Evolutionary conservation across 2,329 filamentous ascomycete genomes (phyloP), one percentile per base, ranked within the genome.

Genomic region (Xylaria digitata): DNA sequence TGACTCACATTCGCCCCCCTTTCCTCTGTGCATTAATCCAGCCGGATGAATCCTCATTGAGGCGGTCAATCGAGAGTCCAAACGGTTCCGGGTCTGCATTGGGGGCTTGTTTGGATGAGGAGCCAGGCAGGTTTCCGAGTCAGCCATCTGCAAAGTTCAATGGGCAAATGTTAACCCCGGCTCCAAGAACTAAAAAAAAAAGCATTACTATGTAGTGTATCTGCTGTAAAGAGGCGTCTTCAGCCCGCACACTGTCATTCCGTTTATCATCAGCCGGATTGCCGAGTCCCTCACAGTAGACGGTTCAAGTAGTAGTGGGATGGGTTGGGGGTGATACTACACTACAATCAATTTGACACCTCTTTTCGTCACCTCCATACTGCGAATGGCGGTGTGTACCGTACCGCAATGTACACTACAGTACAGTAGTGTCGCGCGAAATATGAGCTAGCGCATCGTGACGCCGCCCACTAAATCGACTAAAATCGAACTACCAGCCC

Each of bases 291-390:
- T 55, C 58, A 42, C 6, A 17, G 30, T 23, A 49, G 54, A 42
- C 32, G 49, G 42, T n/a, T 43, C 23, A 52, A 32, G 43, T 57
- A 50, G 58, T 59, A 48, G 64, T 49, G 49, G 54, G 42, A 66
- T 66, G 63, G 63, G 58, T 68, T 59, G 62, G 53, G 61, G 58
- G 66, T 43, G 55, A 62, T 63, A 30, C 63, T 66, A 66, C 63
- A 63, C 49, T 66, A 42, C 53, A 63, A 66, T 66, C 59, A 59
- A 62, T 50, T 48, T 40, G 43, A 63, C 60, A 57, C 50, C 45
- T 19, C 54, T 34, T 40, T 48, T 45, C 53, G 53, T 19, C 59
- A 57, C 40, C 26, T 66, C 49, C 42, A 68, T 32, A 54, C 50
- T 42, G 49, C 48, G 63, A 60, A 60, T 68, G 55, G 66, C 66